phyloP scores from a whole-genome alignment of 148 eudicot genomes.

The Tetragonia tetragonoides region DNA sequence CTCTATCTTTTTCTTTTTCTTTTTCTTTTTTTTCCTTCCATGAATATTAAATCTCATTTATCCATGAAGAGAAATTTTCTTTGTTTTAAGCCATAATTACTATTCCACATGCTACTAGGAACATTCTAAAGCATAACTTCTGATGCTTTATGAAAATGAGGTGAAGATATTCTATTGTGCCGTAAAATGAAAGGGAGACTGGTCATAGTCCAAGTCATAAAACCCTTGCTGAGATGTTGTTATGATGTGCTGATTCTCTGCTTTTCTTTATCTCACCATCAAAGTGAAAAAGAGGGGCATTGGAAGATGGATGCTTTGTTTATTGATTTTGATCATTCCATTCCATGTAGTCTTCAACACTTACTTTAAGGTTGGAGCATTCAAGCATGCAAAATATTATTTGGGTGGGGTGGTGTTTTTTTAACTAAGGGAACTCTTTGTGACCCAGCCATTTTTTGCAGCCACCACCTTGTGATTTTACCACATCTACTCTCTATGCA shows the following conservation, averaged over 20 bases:
- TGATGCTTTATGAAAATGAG: slow-evolving; percentile 33
- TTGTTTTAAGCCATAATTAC: slow-evolving; percentile 7
- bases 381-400: slow-evolving; percentile 25
- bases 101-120: slow-evolving; percentile 33
- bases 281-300: slow-evolving; percentile 26
- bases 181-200: slow-evolving; percentile 28
- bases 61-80: slow-evolving; percentile 23
- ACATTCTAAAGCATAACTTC: slow-evolving; percentile 46
- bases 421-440: slow-evolving; percentile 5
- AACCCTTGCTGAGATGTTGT: slow-evolving; percentile 33
- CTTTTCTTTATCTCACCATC: slow-evolving; percentile 36
- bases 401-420: slow-evolving; percentile 16
- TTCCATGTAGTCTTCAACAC: slow-evolving; percentile 27
- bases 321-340: slow-evolving; percentile 8
- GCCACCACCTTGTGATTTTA: neutral
- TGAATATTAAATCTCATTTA: neutral
- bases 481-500: too few species aligned
- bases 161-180: slow-evolving; percentile 20
- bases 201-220: slow-evolving; percentile 34
- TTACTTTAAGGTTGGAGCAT: slow-evolving; percentile 28
- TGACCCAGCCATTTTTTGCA: neutral
- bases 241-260: slow-evolving; percentile 37
- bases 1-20: neutral
- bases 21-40: neutral
- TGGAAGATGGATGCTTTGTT: slow-evolving; percentile 33